Conservation (phyloP, 2,329 filamentous ascomycete genomes). For the Aspergillus unguis region DNA sequence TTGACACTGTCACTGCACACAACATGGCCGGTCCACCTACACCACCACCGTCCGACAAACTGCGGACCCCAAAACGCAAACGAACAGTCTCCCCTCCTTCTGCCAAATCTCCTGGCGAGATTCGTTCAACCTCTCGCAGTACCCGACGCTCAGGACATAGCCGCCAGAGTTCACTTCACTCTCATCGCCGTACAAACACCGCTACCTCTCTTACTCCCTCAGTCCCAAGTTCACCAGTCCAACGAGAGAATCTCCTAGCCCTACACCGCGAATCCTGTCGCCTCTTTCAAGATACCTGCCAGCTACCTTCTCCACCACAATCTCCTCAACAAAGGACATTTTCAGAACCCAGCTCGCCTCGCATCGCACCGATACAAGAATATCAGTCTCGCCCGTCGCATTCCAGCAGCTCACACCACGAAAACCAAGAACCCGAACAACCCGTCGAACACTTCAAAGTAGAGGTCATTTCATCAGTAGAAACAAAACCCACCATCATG, state of each 20-base stretch:
- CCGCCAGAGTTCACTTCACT: slow-evolving; percentile 28
- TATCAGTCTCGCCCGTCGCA: slow-evolving; percentile 2
- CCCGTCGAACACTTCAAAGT: not conserved
- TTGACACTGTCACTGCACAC: not conserved
- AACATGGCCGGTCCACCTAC: slow-evolving; percentile 10
- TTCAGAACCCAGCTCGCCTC: slow-evolving; percentile 17
- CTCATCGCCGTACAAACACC: slow-evolving; percentile 27
- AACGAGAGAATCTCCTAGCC: slow-evolving; percentile 35
- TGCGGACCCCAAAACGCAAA: slow-evolving; percentile 19
- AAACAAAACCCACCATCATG: slow-evolving; percentile 40
- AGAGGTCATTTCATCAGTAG: slow-evolving; percentile 9
- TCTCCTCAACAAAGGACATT: slow-evolving; percentile 7
- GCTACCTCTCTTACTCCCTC: slow-evolving; percentile 26
- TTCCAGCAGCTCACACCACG: not conserved
- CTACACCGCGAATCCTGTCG: slow-evolving; percentile 42
- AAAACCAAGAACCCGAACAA: not conserved
- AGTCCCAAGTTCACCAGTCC: slow-evolving; percentile 21
- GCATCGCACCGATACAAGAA: slow-evolving; percentile 13
- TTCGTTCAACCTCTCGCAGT: slow-evolving; percentile 34
- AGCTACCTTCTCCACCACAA: slow-evolving; percentile 8
- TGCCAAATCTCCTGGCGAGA: slow-evolving; percentile 23
- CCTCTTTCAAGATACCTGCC: slow-evolving; percentile 31
- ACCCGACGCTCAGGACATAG: slow-evolving; percentile 28
- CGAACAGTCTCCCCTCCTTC: slow-evolving; percentile 29
- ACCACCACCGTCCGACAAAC: not conserved